Base-by-base conservation (phyloP, 345 rosid genomes). In the Hypericum perforatum region DNA sequence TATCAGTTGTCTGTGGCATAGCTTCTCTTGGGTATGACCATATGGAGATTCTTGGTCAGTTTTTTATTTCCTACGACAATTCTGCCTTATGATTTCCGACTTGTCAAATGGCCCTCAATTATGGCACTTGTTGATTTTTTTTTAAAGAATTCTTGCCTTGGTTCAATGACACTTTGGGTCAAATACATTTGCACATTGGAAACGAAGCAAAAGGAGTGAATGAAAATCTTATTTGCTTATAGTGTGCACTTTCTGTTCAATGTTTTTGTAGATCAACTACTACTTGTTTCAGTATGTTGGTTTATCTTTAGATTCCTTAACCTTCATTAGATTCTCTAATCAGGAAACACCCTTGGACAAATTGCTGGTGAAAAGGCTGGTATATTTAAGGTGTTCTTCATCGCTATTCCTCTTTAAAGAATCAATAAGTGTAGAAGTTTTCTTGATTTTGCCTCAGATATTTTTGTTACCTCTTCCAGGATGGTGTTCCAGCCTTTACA, bases 31-130 rank as follows among this genome's bases (percentile, higher is more conserved):
- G 98, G 43, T 92, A 83, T 72, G 98, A 92, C 64, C 98, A 92
- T 74, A 92, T 83, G 96, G 98, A 92, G 78, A 92, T 92, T 70
- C 95, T 92, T 56, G 98, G 98, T 92, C 77, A 72, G 98, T 85
- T 59, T 73, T 57, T 58, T 52, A 15, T 61, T 58, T 64, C 49
- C 61, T 6, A 10, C 50, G 53, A 56, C 39, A 64, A 45, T 61
- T 42, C 32, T 22, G 32, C 32, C 32, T 22, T 22, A 22, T 22
- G 32, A 22, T 22, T 22, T 4, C 4, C 32, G 32, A 22, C 32
- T 22, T 22, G 32, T 22, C 32, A 22, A 22, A 22, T 22, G 32
- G 32, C 32, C 32, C 32, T 22, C 32, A 22, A 22, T 4, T 1
- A 22, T 22, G 32, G 32, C 32, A 22, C 32, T 22, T n/a, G n/a